Evolutionary conservation across 495 filamentous ascomycete genomes (phyloP).

Genomic region (Lentithecium fluviatile): DNA sequence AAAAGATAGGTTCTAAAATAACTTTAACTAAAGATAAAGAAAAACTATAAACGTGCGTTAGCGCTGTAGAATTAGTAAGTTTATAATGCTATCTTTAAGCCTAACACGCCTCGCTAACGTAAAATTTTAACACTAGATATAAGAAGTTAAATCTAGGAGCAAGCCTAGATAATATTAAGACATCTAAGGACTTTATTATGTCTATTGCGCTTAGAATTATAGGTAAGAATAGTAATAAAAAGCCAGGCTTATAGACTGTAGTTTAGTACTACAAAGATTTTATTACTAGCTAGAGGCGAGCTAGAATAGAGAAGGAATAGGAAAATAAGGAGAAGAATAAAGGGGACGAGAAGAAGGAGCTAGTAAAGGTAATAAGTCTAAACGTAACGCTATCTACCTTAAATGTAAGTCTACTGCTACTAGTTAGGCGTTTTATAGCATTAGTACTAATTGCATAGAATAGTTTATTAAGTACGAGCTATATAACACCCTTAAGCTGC

Average conservation of each 20-base stretch:
- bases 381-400: conserved; percentile 21
- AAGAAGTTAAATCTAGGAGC: conserved; percentile 11
- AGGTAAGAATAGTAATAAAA: conserved; percentile 3
- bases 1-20: conserved; percentile 1
- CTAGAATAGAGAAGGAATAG: conserved; percentile 16
- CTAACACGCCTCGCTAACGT: neutral
- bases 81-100: conserved; percentile 7
- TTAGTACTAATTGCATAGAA: conserved; percentile 22
- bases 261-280: conserved; percentile 20
- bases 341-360: conserved; percentile 2
- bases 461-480: conserved; percentile 24
- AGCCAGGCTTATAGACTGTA: conserved; percentile 9
- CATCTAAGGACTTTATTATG: conserved; percentile 7
- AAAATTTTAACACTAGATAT: conserved; percentile 18
- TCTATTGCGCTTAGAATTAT: conserved; percentile 7
- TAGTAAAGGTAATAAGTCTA: conserved; percentile 11
- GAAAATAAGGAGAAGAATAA: conserved; percentile 10
- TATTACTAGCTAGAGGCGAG: conserved; percentile 8
- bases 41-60: neutral
- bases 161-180: conserved; percentile 8
- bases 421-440: conserved; percentile 9
- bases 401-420: conserved; percentile 21
- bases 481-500: conserved; percentile 14
- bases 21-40: conserved; percentile 7
- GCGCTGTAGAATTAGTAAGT: conserved; percentile 7